Evolutionary conservation across 176 grass and related monocot species (phyloP).

Genomic region (Juncus inflexus): DNA sequence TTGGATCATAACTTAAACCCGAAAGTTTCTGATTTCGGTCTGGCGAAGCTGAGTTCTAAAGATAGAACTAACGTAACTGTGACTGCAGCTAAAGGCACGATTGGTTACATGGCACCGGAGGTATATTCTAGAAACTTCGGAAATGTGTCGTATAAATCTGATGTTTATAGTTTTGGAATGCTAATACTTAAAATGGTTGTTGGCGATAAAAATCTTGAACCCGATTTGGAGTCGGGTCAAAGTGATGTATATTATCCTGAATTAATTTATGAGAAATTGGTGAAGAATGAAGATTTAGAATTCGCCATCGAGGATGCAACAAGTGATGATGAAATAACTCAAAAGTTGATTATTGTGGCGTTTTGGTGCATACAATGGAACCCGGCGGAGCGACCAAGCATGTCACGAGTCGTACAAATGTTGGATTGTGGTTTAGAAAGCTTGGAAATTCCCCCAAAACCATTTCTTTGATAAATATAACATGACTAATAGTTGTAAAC

Average conservation of each 20-base stretch:
- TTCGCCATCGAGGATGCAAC: not conserved
- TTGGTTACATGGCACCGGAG: conserved; percentile 53
- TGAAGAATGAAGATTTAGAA: not conserved
- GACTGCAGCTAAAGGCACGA: conserved; percentile 33
- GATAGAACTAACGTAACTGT: conserved; percentile 13
- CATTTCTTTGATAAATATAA: conserved; percentile 25
- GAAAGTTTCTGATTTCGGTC: conserved; percentile 52
- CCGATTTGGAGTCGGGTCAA: not conserved
- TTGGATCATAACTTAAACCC: conserved; percentile 36
- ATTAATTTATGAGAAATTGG: conserved; percentile 27
- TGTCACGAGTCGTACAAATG: conserved; percentile 43
- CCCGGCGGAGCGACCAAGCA: conserved; percentile 13
- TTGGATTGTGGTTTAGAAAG: conserved; percentile 11
- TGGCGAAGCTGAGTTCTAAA: conserved; percentile 35
- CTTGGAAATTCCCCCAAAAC: conserved; percentile 26
- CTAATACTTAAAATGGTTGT: conserved; percentile 42
- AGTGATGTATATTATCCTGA: conserved; percentile 37
- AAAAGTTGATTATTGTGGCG: conserved; percentile 34
- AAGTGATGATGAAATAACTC: conserved; percentile 23
- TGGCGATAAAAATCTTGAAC: conserved; percentile 25
- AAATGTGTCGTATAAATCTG: conserved; percentile 26
- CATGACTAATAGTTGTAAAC: not conserved
- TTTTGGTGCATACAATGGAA: conserved; percentile 45
- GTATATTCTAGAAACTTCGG: conserved; percentile 48
- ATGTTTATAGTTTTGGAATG: conserved; percentile 62